A percentile compares a stretch with the other conserved stretches of the same genome.
Evolutionary conservation across 352 stramenopile species (phyloP).

Genomic region (Globisporangium nunn): DNA sequence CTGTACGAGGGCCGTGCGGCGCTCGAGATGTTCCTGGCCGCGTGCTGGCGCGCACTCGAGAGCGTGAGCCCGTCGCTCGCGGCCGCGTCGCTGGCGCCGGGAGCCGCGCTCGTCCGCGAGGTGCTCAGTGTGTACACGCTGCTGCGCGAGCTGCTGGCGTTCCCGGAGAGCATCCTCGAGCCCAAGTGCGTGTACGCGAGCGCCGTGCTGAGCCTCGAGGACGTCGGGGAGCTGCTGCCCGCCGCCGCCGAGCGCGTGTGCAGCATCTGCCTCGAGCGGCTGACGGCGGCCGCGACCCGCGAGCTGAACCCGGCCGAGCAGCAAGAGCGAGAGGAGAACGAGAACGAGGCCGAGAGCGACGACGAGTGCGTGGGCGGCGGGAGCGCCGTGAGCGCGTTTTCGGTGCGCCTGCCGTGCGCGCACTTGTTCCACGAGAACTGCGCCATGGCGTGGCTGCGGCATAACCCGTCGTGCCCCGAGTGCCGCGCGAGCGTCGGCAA

Average conservation of each 20-base stretch:
- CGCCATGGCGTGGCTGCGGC: conserved; percentile 55
- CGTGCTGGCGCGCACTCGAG: conserved; percentile 41
- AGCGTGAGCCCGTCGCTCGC: conserved; percentile 37
- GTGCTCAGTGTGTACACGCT: conserved; percentile 38
- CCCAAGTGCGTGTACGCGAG: conserved; percentile 49
- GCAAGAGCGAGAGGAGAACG: not conserved
- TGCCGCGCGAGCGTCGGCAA: conserved; percentile 32
- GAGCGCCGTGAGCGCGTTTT: conserved; percentile 14
- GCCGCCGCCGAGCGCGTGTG: conserved; percentile 30
- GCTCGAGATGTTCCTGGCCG: conserved; percentile 39
- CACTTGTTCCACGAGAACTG: conserved; percentile 65
- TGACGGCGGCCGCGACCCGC: conserved; percentile 19
- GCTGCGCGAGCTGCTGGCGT: conserved; percentile 44
- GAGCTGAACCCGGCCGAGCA: conserved; percentile 8
- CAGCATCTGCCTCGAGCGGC: conserved; percentile 50
- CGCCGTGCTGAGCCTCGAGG: conserved; percentile 48
- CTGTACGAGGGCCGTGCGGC: conserved; percentile 25
- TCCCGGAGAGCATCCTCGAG: conserved; percentile 38
- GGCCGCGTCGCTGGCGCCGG: conserved; percentile 32
- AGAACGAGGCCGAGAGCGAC: conserved; percentile 3
- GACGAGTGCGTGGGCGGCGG: not conserved
- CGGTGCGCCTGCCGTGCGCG: conserved; percentile 38
- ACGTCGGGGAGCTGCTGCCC: conserved; percentile 31
- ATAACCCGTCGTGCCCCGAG: conserved; percentile 51
- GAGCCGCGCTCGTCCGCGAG: conserved; percentile 20